phyloP scores from a whole-genome alignment of 768 basidiomycete species.

The Collybiopsis luxurians region DNA sequence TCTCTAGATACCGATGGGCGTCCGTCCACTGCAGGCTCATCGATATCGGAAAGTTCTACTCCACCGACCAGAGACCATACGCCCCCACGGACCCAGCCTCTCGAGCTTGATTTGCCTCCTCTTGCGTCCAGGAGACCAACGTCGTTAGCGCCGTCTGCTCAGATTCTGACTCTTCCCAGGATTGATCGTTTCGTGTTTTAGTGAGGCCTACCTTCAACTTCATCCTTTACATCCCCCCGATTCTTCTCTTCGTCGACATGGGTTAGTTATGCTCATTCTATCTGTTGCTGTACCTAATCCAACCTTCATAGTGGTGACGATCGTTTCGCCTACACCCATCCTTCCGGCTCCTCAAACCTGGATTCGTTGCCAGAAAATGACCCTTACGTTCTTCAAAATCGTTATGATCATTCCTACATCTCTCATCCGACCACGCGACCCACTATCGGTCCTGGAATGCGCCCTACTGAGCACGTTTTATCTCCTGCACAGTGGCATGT shows the following conservation, averaged over 20 bases:
- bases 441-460: conserved; percentile 40
- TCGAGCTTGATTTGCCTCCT: conserved; percentile 33
- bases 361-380: conserved; percentile 56
- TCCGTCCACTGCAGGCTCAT: conserved; percentile 76
- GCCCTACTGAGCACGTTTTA: conserved; percentile 47
- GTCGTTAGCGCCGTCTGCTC: conserved; percentile 29
- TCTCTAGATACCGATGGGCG: conserved; percentile 48
- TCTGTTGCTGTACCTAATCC: neutral
- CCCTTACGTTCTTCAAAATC: conserved; percentile 46
- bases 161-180: neutral
- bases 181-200: conserved; percentile 19
- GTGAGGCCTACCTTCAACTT: conserved; percentile 43
- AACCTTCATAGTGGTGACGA: neutral
- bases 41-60: conserved; percentile 71
- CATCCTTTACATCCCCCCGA: conserved; percentile 41
- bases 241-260: neutral
- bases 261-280: neutral
- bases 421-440: conserved; percentile 38
- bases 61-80: conserved; percentile 68
- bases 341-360: conserved; percentile 2
- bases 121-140: conserved; percentile 31
- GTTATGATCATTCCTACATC: conserved; percentile 52
- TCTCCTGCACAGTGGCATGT: conserved; percentile 49
- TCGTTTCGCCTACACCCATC: conserved; percentile 5
- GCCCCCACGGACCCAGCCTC: conserved; percentile 43